A percentile compares a stretch with the other conserved stretches of the same genome.
Evolutionary conservation across 2,329 filamentous ascomycete species (phyloP).

Genomic region (Cordyceps cicadae): DNA sequence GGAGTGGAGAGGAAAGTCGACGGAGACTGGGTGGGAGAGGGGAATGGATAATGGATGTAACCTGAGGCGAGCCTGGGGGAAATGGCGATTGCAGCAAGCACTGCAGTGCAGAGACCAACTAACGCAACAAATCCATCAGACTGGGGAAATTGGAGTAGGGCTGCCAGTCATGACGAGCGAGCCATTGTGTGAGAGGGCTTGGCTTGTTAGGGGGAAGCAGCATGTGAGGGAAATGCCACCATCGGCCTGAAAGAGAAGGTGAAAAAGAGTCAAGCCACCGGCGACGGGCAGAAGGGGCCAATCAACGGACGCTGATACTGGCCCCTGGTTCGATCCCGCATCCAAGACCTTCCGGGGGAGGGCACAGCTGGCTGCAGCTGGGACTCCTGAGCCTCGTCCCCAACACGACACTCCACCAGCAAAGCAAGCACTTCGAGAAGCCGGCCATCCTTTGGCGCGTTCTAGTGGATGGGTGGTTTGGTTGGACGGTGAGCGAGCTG

Average conservation of each 20-base stretch:
- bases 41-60: slow-evolving; percentile 20
- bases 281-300: slow-evolving; percentile 21
- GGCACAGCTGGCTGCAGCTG: slow-evolving; percentile 9
- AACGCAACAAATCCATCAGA: not conserved
- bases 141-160: slow-evolving; percentile 6
- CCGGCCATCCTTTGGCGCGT: not conserved
- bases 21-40: slow-evolving; percentile 10
- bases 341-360: not conserved
- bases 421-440: slow-evolving; percentile 8
- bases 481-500: not conserved
- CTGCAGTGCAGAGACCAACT: not conserved
- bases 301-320: slow-evolving; percentile 23
- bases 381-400: not conserved
- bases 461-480: not conserved
- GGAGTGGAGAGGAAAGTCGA: slow-evolving; percentile 13
- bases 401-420: not conserved
- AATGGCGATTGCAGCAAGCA: slow-evolving; percentile 8
- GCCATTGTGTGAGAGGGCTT: not conserved
- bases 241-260: slow-evolving; percentile 29
- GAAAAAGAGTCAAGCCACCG: slow-evolving; percentile 24
- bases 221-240: slow-evolving; percentile 26
- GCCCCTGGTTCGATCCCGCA: slow-evolving; percentile 16
- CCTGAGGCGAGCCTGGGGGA: slow-evolving; percentile 16
- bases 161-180: slow-evolving; percentile 6
- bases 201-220: slow-evolving; percentile 13